phyloP scores from a whole-genome alignment of 2,329 filamentous ascomycete genomes.

The Fusarium austroafricanum region DNA sequence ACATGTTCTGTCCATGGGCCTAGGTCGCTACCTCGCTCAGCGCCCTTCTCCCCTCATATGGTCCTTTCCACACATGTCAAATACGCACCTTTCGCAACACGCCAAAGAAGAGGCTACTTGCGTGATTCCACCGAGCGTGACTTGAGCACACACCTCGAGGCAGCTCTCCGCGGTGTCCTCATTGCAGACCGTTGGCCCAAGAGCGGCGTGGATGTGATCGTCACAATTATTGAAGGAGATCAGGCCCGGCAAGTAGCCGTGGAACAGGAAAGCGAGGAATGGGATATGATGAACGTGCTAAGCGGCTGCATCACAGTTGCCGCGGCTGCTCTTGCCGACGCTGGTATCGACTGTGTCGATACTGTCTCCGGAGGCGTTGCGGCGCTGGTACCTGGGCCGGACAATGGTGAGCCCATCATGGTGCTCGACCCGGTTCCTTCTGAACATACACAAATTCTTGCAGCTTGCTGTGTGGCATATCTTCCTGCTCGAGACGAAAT shows the following conservation, averaged over 20 bases:
- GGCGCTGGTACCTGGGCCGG: constrained; percentile 69
- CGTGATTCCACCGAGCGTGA: constrained; percentile 89
- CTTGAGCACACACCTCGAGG: constrained; percentile 89
- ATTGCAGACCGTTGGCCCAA: constrained; percentile 99
- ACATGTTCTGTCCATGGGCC: constrained; percentile 95
- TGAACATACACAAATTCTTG: constrained; percentile 81
- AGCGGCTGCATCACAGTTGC: constrained; percentile 94
- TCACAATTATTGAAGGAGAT: constrained; percentile 93
- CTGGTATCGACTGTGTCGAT: constrained; percentile 95
- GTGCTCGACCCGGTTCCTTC: constrained; percentile 85
- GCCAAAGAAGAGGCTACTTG: constrained; percentile 84
- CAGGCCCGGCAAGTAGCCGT: constrained; percentile 72
- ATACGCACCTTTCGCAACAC: constrained; percentile 93
- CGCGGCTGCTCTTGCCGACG: constrained; percentile 91
- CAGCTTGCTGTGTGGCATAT: constrained; percentile 91
- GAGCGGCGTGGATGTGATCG: constrained; percentile 93
- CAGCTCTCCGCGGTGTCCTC: constrained; percentile 86
- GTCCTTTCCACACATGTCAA: constrained; percentile 94
- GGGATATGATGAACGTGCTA: constrained; percentile 92
- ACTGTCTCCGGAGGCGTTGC: constrained; percentile 90
- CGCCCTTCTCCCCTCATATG: constrained; percentile 91
- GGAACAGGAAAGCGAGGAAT: constrained; percentile 70
- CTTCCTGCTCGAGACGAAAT: constrained; percentile 88
- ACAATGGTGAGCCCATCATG: constrained; percentile 56
- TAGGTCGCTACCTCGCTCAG: constrained; percentile 87